These are phyloP conservation scores for Trichothecium roseum DNA, from an alignment of 2,329 filamentous ascomycete species.

Conservation along the genomic window DNA sequence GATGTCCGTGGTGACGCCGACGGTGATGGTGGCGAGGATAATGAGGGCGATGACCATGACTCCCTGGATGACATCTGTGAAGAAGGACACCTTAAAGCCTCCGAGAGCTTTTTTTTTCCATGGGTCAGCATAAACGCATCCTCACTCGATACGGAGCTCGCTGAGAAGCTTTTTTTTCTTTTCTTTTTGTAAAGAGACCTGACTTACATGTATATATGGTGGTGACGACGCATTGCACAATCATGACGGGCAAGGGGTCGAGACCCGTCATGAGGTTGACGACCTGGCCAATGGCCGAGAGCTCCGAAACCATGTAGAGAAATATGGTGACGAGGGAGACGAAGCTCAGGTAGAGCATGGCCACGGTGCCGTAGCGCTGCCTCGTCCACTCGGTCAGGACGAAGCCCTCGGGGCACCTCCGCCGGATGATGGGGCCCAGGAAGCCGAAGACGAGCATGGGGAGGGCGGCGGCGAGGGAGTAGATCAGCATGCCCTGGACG, in stretches of 20 bases:
- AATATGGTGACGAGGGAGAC: slow-evolving; percentile 75
- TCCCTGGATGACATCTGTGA: slow-evolving; percentile 76
- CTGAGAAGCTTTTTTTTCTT: slow-evolving; percentile 28
- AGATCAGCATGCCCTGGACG: slow-evolving; percentile 68
- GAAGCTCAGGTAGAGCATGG: slow-evolving; percentile 65
- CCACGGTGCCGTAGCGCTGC: slow-evolving; percentile 60
- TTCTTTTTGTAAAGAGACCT: neutral
- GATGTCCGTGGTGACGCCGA: slow-evolving; percentile 65
- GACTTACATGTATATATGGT: slow-evolving; percentile 70
- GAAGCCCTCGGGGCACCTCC: slow-evolving; percentile 73
- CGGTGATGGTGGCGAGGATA: slow-evolving; percentile 65
- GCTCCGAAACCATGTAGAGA: slow-evolving; percentile 77
- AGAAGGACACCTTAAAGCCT: slow-evolving; percentile 74
- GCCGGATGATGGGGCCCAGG: slow-evolving; percentile 67
- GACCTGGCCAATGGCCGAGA: slow-evolving; percentile 73
- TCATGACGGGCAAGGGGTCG: slow-evolving; percentile 62
- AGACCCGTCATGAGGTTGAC: slow-evolving; percentile 64
- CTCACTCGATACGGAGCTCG: no score
- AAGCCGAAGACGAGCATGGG: slow-evolving; percentile 66
- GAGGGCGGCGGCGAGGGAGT: slow-evolving; percentile 61
- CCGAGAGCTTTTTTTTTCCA: slow-evolving; percentile 43
- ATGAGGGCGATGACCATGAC: slow-evolving; percentile 67
- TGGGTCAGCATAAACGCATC: no score
- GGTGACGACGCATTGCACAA: slow-evolving; percentile 67
- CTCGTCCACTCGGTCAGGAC: slow-evolving; percentile 78